Base-by-base conservation (phyloP, 1,284 basidiomycete species). In the Ustilago loliicola region DNA sequence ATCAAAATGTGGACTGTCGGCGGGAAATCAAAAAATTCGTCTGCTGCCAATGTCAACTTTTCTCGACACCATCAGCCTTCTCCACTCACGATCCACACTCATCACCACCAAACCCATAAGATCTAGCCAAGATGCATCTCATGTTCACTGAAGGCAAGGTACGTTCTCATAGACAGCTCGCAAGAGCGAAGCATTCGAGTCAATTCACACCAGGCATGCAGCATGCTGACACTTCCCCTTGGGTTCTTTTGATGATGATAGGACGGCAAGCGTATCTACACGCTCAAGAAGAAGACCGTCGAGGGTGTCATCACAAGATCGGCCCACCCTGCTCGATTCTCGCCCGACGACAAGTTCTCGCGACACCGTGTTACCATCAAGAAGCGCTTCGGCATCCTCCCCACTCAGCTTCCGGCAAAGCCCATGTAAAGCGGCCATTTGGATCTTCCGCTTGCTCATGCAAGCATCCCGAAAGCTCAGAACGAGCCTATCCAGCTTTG, bases 341-440 rank as follows among this genome's bases (percentile, higher is more conserved):
- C 85, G 5, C 85, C 85, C 17, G 85, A 86, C 61, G 85, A 86
- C 84, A 85, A 85, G 79, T 86, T 85, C 60, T 85, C 84, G 21
- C 68, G 83, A 42, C 83, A 86, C 71, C 71, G 85, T 32, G 83
- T 85, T 8, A 84, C 83, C 25, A 80, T 86, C 74, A 86, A 86
- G 75, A 80, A 81, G 74, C 75, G 85, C 21, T 85, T 80, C 53
- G 84, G 84, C 42, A 75, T 86, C 50, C 69, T 86, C 34, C 79
- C 79, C 19, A 85, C 84, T 17, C 80, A 82, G 66, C 61, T 76
- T 25, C 71, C 77, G 19, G 74, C 79, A 34, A 82, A 82, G 72
- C 79, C 81, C 21, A 80, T 82, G 79, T 82, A 72, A 77, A 42
- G 34, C 32, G 23, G 10, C 3, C 29, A 13, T 8, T 21, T 45